Percentiles rank a stretch among this genome's conserved stretches.
Evolutionary conservation across 371 early-diverging fungal genomes (phyloP).

Genomic region (Mortierella sp.): DNA sequence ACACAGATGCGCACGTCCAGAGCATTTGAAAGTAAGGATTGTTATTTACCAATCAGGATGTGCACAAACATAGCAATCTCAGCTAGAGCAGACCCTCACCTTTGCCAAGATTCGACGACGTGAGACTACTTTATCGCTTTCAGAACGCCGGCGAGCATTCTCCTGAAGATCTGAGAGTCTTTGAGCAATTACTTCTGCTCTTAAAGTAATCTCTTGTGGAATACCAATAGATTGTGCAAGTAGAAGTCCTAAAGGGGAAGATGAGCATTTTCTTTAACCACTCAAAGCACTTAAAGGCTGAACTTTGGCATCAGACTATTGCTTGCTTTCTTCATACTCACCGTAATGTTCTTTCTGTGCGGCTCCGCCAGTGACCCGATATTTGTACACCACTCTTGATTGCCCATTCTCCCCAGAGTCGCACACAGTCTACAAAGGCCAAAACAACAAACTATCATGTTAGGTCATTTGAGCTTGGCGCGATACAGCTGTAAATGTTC

Average conservation of each 20-base stretch:
- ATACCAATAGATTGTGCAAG: conserved; percentile 62
- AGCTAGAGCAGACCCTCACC: too few relatives aligned
- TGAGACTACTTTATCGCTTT: conserved; percentile 32
- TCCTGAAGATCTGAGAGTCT: conserved; percentile 26
- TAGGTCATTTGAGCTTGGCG: too few relatives aligned
- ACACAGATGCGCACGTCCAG: neutral
- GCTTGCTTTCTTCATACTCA: conserved; percentile 9
- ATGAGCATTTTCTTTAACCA: too few relatives aligned
- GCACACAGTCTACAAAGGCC: too few relatives aligned
- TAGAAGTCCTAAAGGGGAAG: conserved; percentile 50
- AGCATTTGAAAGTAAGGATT: neutral
- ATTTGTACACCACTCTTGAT: conserved; percentile 57
- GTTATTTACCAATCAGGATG: neutral
- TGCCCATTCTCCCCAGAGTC: conserved; percentile 5
- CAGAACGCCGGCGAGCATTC: conserved; percentile 26
- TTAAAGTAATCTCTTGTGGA: conserved; percentile 50
- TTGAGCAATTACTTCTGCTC: conserved; percentile 54
- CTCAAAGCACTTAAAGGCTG: too few relatives aligned
- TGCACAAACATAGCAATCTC: neutral
- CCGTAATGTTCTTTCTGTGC: conserved; percentile 58
- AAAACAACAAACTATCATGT: too few relatives aligned
- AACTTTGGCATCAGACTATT: neutral
- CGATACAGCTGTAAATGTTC: too few relatives aligned
- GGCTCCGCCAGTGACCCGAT: conserved; percentile 58
- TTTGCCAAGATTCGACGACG: conserved; percentile 37